Evolutionary conservation across 441 rosid species (phyloP), one percentile per base, ranked within the genome.

Genomic region (Croton setiger): DNA sequence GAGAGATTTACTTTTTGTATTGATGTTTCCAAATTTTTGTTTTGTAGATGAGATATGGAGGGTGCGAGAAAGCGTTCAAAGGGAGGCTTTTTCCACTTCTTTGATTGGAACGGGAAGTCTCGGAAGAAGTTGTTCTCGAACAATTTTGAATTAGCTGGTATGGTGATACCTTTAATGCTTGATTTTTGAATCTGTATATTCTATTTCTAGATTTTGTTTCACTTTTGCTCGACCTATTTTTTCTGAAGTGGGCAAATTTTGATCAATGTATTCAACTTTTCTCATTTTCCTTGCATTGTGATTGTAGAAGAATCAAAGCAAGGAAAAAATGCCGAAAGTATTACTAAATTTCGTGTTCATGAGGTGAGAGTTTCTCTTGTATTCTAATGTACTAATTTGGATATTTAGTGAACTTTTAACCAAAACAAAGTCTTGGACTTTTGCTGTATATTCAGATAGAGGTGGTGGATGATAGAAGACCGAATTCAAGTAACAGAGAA

Each of bases 41-140:
- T 72, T 37, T 73, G 71, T 62, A 73, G 86, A 82, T 75, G 72
- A 76, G 64, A 75, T 70, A 89, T 83, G 97, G 97, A 89, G 81
- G 86, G 81, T 36, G 88, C 89, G 76, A 84, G 81, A 66, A 89
- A 88, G 75, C 80, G 84, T 71, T 36, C 90, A 3, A 88, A 85
- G 78, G 92, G 95, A 74, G 81, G 88, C 31, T 83, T 90, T 68
- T 83, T 84, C 13, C 70, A 85, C 67, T 78, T 90, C 56, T 95
- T 92, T 75, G 92, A 88, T 72, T 94, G 99, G 99, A 80, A 87
- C 74, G 86, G 90, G 18, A 94, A 87, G 84, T 92, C 97, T 64
- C 77, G 87, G 45, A 90, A 89, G 88, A 92, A 88, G 84, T 81
- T 86, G 59, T 85, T 92, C 64, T 53, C 86, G 8, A 80, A 63